Evolutionary conservation across 2,329 filamentous ascomycete genomes (phyloP).

Genomic region (Blumeria hordei): DNA sequence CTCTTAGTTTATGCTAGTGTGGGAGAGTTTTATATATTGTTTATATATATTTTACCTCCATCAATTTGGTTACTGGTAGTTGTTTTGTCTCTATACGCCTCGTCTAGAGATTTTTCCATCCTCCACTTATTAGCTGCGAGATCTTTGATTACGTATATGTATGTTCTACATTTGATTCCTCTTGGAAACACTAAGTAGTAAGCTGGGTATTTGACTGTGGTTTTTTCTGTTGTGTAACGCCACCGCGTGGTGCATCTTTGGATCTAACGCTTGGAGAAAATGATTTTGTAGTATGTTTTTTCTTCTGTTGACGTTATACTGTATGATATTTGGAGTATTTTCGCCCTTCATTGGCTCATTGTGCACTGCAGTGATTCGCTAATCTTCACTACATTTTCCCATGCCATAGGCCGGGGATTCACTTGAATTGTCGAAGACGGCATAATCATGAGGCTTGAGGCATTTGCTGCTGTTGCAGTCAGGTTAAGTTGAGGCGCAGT

Average conservation of each 20-base stretch:
- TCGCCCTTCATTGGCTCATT: no score
- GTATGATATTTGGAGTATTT: no score
- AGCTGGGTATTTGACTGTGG: background rate
- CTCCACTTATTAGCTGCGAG: background rate
- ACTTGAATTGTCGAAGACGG: background rate
- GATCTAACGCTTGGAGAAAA: no score
- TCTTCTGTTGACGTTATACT: no score
- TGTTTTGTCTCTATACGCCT: background rate
- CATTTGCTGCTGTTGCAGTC: background rate
- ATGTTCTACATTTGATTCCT: background rate
- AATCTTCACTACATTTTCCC: background rate
- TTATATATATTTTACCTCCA: background rate
- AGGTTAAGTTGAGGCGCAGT: background rate
- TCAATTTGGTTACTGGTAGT: background rate
- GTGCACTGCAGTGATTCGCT: background rate
- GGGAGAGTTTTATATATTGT: background rate
- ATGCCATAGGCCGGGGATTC: background rate
- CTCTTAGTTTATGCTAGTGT: no score
- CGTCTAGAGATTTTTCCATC: background rate
- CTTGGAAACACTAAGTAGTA: background rate
- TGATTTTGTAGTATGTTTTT: no score
- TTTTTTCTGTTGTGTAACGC: background rate
- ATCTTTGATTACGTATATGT: background rate
- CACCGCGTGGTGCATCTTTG: no score
- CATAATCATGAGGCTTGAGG: background rate